Evolutionary conservation across 805 yeast species (phyloP).

Genomic region (Saccharomycopsis fermentans): DNA sequence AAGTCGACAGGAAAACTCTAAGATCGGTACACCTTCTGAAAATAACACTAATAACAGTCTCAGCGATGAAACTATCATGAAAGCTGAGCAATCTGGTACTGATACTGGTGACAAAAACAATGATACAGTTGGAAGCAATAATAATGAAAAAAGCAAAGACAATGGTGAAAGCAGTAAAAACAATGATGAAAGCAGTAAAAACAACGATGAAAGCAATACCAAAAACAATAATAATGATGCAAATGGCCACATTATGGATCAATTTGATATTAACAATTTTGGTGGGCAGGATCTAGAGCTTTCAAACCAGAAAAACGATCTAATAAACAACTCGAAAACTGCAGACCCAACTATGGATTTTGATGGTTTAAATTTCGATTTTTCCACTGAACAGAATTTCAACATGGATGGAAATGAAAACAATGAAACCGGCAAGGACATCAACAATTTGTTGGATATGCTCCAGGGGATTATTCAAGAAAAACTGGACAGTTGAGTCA

Average conservation of each 20-base stretch:
- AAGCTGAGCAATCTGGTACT: slow-evolving; percentile 19
- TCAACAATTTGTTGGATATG: slow-evolving; percentile 13
- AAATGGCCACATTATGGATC: too few relatives aligned
- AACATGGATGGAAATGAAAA: neutral
- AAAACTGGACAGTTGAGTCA: slow-evolving; percentile 6
- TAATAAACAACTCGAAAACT: neutral
- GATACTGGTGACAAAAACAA: slow-evolving; percentile 19
- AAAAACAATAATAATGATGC: too few relatives aligned
- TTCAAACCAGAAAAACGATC: neutral
- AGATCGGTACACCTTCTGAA: neutral
- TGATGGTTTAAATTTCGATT: neutral
- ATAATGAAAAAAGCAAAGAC: neutral
- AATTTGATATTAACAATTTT: too few relatives aligned
- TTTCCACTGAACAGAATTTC: neutral
- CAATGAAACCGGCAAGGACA: slow-evolving; percentile 10
- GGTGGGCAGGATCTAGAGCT: neutral
- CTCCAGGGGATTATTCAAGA: slow-evolving; percentile 17
- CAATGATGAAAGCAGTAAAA: too few relatives aligned
- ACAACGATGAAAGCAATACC: neutral
- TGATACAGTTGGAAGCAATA: slow-evolving; percentile 1
- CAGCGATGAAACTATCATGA: slow-evolving; percentile 19
- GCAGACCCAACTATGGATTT: neutral
- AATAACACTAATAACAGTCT: slow-evolving; percentile 3
- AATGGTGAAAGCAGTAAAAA: neutral
- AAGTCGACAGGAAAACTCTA: too few relatives aligned